Base-by-base conservation (phyloP, 2,329 filamentous ascomycete genomes). In the Aspergillus sp. region DNA sequence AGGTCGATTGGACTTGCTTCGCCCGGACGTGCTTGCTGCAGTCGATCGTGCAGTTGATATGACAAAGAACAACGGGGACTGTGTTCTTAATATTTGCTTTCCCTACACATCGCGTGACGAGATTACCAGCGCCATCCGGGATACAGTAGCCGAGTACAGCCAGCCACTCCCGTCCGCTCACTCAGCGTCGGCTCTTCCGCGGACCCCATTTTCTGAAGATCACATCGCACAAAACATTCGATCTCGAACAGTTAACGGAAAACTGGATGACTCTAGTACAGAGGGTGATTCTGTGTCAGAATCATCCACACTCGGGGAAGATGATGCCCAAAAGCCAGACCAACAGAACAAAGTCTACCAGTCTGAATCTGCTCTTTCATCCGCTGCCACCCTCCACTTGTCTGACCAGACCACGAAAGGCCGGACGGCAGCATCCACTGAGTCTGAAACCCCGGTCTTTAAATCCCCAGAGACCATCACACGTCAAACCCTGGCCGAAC, bases 31-130 rank as follows among this genome's bases (percentile, higher is more conserved):
- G 18, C 79, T 96, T 51, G 88, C 92, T 66, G 91, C 93, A 3
- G 89, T 98, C 43, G 91, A 97, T 69, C 87, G 85, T 64, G 93
- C 93, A 6, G 89, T 93, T 30, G 86, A 91, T 39, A 85, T 95
- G 80, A 99, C 95, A 20, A 90, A 88, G 71, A 83, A 90, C 68
- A 98, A 99, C 73, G 89, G 88, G 61, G 87, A 89, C 58, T 85
- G 86, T 42, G 82, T 89, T 30, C 80, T 99, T 51, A 99, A 99
- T 71, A 92, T 99, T 62, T 99, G 95, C 79, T 98, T 98, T 69
- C 95, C 95, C 0, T 99, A 99, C 71, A 98, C 95, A 0, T 96
- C 93, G 4, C 85, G 95, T 62, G 92, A 96, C 68, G 95, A 99
- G 72, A 98, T 99, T 64, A 96, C 93, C 0, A 87, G 89, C 3